Evolutionary conservation across 805 yeast species (phyloP).

Genomic region (Cyberlindnera suaveolens): DNA sequence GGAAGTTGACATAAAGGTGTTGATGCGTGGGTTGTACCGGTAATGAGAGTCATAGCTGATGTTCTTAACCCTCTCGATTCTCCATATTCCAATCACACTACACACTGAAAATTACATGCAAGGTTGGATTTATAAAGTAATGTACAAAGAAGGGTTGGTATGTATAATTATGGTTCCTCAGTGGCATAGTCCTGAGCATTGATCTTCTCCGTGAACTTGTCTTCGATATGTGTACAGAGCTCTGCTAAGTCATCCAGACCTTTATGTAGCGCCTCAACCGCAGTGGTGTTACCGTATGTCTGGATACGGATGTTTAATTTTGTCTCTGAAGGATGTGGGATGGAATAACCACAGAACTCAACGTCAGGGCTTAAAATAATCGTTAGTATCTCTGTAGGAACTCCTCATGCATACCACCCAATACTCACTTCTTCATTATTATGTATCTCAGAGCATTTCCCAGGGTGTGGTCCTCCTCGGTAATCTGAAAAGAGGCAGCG

Average conservation of each 20-base stretch:
- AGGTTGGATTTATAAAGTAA: too few relatives aligned
- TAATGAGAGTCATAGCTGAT: too few relatives aligned
- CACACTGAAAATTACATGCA: too few relatives aligned
- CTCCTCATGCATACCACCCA: not conserved
- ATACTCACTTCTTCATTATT: conserved; percentile 71
- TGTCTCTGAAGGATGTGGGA: conserved; percentile 96
- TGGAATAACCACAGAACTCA: conserved; percentile 96
- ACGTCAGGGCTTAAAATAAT: conserved; percentile 61
- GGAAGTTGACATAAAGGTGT: too few relatives aligned
- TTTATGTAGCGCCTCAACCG: conserved; percentile 87
- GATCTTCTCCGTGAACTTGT: conserved; percentile 63
- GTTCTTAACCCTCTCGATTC: too few relatives aligned
- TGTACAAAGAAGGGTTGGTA: too few relatives aligned
- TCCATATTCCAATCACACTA: too few relatives aligned
- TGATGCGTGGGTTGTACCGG: too few relatives aligned
- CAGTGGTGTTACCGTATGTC: conserved; percentile 80
- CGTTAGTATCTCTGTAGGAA: not conserved
- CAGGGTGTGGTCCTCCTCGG: conserved; percentile 92
- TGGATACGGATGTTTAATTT: conserved; percentile 88
- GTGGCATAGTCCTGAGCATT: conserved; percentile 46
- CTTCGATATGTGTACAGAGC: conserved; percentile 79
- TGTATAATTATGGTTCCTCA: conserved; percentile 36
- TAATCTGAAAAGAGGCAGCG: conserved; percentile 88
- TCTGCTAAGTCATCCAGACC: conserved; percentile 83
- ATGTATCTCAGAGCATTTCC: conserved; percentile 92